Percentiles rank a stretch among this genome's conserved stretches.
phyloP scores from a whole-genome alignment of 2,329 filamentous ascomycete species.

The Incumbomyces delicatus region DNA sequence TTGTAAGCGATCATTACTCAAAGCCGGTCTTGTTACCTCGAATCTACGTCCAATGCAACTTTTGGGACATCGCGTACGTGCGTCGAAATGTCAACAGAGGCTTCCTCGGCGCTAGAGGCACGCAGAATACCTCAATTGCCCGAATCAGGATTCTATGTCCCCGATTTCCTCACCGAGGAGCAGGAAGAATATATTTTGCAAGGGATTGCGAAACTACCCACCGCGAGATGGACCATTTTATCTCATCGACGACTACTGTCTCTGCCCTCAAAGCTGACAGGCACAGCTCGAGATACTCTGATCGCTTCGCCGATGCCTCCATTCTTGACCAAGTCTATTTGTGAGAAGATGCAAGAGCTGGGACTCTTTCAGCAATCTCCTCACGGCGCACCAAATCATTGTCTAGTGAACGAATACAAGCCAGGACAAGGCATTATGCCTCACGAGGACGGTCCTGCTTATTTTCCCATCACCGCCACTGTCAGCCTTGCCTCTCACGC shows the following conservation, averaged over 20 bases:
- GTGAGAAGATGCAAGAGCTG: conserved; percentile 45
- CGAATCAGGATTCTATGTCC: conserved; percentile 67
- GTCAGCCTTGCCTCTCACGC: conserved; percentile 72
- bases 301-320: conserved; percentile 59
- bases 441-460: conserved; percentile 85
- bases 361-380: conserved; percentile 54
- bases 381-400: conserved; percentile 74
- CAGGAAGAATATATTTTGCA: conserved; percentile 64
- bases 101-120: background rate
- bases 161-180: conserved; percentile 66
- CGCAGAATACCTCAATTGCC: conserved; percentile 39
- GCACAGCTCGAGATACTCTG: conserved; percentile 53
- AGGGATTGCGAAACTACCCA: conserved; percentile 57
- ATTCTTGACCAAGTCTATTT: conserved; percentile 64
- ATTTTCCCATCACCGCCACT: conserved; percentile 80
- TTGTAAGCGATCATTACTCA: too few relatives aligned
- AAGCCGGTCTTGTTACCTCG: too few relatives aligned
- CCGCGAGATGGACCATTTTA: conserved; percentile 75
- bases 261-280: conserved; percentile 74
- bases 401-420: conserved; percentile 84
- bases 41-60: too few relatives aligned
- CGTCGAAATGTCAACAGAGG: background rate
- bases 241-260: conserved; percentile 84
- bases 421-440: conserved; percentile 92
- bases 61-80: too few relatives aligned